Conservation (phyloP, 2,329 filamentous ascomycete genomes). For the Ophioceras dolichostomum region DNA sequence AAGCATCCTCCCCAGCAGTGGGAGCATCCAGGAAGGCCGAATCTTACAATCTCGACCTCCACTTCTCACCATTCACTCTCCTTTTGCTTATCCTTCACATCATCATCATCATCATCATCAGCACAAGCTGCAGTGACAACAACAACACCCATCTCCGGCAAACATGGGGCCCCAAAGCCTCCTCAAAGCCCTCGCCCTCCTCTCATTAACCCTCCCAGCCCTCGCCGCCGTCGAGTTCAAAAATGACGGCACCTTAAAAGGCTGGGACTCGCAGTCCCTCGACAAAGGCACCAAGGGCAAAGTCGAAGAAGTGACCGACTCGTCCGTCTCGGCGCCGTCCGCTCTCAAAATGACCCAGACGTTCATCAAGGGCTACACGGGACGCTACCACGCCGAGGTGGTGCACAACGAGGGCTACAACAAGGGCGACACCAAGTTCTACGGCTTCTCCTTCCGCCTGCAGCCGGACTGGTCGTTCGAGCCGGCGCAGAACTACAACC, state of each 20-base stretch:
- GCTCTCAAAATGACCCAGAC: slow-evolving; percentile 32
- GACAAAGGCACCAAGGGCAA: slow-evolving; percentile 25
- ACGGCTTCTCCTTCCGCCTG: slow-evolving; percentile 39
- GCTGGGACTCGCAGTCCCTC: slow-evolving; percentile 25
- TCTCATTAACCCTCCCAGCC: neutral
- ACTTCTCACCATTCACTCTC: too few relatives aligned
- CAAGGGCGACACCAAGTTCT: slow-evolving; percentile 30
- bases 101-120: too few relatives aligned
- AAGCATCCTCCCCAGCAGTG: too few relatives aligned
- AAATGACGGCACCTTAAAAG: slow-evolving; percentile 25
- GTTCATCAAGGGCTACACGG: slow-evolving; percentile 22
- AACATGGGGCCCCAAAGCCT: neutral
- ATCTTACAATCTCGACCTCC: too few relatives aligned
- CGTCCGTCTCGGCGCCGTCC: slow-evolving; percentile 21
- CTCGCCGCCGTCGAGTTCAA: neutral
- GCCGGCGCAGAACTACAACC: slow-evolving; percentile 29
- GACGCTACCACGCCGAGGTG: slow-evolving; percentile 36
- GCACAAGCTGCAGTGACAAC: neutral
- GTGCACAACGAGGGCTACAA: slow-evolving; percentile 29
- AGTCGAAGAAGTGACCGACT: slow-evolving; percentile 26
- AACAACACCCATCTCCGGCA: neutral
- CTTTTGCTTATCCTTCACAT: too few relatives aligned
- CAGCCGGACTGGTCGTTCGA: slow-evolving; percentile 30
- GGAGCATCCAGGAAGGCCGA: too few relatives aligned
- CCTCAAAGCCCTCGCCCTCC: neutral